phyloP scores from a whole-genome alignment of 306 rosid genomes.

The Hippophae rhamnoides region DNA sequence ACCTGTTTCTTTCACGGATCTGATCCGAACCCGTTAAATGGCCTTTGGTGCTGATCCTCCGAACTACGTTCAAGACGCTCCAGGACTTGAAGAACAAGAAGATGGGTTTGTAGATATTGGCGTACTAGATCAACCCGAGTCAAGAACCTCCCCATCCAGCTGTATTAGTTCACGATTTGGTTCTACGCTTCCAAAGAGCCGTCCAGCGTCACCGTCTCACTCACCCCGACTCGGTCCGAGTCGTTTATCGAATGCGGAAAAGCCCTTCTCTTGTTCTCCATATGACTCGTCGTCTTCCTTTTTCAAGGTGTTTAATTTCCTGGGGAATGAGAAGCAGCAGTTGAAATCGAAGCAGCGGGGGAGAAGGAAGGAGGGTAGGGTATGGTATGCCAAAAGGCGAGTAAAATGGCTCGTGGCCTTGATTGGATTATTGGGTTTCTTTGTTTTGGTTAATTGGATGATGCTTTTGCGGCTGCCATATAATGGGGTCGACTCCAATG shows the following conservation, averaged over 20 bases:
- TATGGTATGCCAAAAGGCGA: conserved; percentile 55
- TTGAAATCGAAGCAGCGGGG: conserved; percentile 19
- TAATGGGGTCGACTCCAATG: conserved; percentile 18
- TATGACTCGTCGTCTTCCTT: conserved; percentile 15
- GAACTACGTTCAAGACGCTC: conserved; percentile 4
- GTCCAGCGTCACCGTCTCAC: conserved; percentile 43
- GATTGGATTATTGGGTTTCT: conserved; percentile 38
- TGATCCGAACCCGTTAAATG: conserved; percentile 28
- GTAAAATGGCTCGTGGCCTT: conserved; percentile 41
- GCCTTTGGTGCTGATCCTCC: conserved; percentile 16
- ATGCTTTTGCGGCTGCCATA: conserved; percentile 59
- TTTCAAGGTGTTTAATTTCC: conserved; percentile 13
- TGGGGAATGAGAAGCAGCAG: conserved; percentile 12
- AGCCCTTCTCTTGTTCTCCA: conserved; percentile 21
- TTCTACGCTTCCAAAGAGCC: conserved; percentile 37
- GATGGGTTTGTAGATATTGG: conserved; percentile 9
- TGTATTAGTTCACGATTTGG: conserved; percentile 31
- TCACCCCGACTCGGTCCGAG: conserved; percentile 47
- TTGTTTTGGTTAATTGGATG: conserved; percentile 55
- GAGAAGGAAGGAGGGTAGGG: conserved; percentile 27
- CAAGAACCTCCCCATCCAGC: conserved; percentile 20
- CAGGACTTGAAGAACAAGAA: neutral
- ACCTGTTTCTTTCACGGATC: conserved; percentile 13
- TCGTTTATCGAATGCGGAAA: conserved; percentile 44
- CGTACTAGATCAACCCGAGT: conserved; percentile 29